Percentiles rank a stretch among this genome's conserved stretches.
Evolutionary conservation across 148 eudicot genomes (phyloP).

Genomic region (Dysphania ambrosioides): DNA sequence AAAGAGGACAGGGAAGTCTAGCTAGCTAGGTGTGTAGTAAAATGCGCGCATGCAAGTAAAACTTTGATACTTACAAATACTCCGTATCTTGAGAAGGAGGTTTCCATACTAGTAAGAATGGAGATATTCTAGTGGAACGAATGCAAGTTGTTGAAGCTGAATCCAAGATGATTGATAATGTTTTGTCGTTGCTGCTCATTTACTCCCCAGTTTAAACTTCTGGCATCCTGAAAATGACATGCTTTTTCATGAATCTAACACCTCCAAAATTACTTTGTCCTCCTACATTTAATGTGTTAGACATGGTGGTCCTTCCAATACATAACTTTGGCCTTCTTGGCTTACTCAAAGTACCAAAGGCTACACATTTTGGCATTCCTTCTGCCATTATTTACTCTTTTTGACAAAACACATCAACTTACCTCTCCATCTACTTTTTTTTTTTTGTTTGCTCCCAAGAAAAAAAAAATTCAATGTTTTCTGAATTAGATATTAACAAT

Average conservation of each 20-base stretch:
- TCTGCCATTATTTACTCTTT: too few species aligned
- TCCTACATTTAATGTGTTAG: not conserved
- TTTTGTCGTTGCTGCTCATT: constrained; percentile 29
- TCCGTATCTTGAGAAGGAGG: not conserved
- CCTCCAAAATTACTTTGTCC: not conserved
- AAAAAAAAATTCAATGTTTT: too few species aligned
- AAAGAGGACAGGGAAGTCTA: not conserved
- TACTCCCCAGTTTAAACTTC: constrained; percentile 31
- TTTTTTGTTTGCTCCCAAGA: too few species aligned
- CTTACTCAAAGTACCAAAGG: not conserved
- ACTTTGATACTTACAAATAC: not conserved
- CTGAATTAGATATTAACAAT: too few species aligned
- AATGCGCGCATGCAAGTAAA: not conserved
- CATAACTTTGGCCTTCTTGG: constrained; percentile 4
- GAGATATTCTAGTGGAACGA: constrained; percentile 20
- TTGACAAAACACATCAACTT: too few species aligned
- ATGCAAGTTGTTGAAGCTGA: constrained; percentile 28
- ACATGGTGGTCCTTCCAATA: constrained; percentile 16
- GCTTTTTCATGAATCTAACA: not conserved
- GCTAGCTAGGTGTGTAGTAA: too few species aligned
- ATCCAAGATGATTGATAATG: constrained; percentile 30
- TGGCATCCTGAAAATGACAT: constrained; percentile 35
- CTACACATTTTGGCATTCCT: not conserved
- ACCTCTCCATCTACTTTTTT: too few species aligned
- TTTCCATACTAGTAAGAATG: not conserved